These are phyloP conservation scores for Pythium sukuiense DNA, from an alignment of 352 stramenopile species.

Conservation along the genomic window DNA sequence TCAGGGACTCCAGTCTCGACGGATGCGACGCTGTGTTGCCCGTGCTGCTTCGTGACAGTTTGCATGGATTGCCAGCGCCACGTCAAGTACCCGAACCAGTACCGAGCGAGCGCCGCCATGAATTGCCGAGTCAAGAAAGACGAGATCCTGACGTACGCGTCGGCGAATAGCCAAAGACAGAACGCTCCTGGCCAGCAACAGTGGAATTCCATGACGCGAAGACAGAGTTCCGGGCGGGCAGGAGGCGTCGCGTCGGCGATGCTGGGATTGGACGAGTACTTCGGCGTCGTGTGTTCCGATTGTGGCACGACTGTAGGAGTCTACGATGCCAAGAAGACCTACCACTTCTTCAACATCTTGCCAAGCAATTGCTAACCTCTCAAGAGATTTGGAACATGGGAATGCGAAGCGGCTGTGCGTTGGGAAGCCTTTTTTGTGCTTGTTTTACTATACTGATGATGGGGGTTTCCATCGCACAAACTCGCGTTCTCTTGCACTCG, in stretches of 20 bases:
- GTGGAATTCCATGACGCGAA: conserved; percentile 25
- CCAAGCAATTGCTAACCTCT: conserved; percentile 45
- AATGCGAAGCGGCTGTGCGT: neutral
- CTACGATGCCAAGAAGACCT: conserved; percentile 56
- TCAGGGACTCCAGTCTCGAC: conserved; percentile 21
- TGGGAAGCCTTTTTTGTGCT: conserved; percentile 4
- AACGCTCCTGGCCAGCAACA: conserved; percentile 43
- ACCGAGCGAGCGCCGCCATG: conserved; percentile 52
- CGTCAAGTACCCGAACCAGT: conserved; percentile 69
- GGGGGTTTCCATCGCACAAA: neutral
- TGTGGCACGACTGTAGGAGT: conserved; percentile 74
- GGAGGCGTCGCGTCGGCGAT: conserved; percentile 22
- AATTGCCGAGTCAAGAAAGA: conserved; percentile 77
- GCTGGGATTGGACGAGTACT: conserved; percentile 62
- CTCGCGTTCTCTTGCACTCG: neutral
- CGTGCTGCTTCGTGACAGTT: conserved; percentile 80
- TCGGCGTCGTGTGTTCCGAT: conserved; percentile 67
- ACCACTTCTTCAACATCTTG: conserved; percentile 81
- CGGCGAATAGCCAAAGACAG: conserved; percentile 13
- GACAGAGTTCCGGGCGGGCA: conserved; percentile 11
- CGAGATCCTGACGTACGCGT: conserved; percentile 63
- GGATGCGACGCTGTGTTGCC: conserved; percentile 69
- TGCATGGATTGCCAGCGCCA: conserved; percentile 77
- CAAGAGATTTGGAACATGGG: neutral
- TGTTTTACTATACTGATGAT: conserved; percentile 4